These are phyloP conservation scores for Oryza glumipatula DNA, from an alignment of 176 grass and related monocot genomes.

Conservation along the genomic window DNA sequence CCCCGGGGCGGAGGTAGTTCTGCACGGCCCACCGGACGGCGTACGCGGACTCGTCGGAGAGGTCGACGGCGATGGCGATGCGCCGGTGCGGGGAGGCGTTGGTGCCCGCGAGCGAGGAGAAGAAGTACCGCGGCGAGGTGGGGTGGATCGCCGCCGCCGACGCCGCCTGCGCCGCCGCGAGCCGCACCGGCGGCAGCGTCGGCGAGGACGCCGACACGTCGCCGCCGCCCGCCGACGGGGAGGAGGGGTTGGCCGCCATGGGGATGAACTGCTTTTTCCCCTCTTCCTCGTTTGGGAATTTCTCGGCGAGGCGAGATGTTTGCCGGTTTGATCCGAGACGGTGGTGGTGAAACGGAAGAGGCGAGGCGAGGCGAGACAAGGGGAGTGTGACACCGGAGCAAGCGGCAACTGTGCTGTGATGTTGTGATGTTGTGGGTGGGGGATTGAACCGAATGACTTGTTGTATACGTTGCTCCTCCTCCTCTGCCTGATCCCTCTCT, in stretches of 20 bases:
- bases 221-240: constrained; percentile 7
- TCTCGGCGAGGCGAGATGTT: neutral
- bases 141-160: constrained; percentile 53
- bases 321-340: constrained; percentile 37
- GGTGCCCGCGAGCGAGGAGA: constrained; percentile 50
- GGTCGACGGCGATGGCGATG: constrained; percentile 92
- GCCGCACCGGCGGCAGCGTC: constrained; percentile 41
- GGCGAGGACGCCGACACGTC: constrained; percentile 13
- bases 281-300: neutral
- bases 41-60: constrained; percentile 90
- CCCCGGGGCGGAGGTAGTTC: constrained; percentile 93
- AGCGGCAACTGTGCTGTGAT: neutral
- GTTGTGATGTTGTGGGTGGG: neutral
- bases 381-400: neutral
- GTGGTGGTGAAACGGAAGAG: constrained; percentile 18
- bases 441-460: constrained; percentile 9
- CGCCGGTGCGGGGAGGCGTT: constrained; percentile 58
- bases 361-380: neutral
- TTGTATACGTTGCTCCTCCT: constrained; percentile 38
- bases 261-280: neutral
- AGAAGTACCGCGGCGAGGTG: constrained; percentile 64
- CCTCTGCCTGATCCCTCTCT: neutral
- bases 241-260: constrained; percentile 54
- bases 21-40: constrained; percentile 86
- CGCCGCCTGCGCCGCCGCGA: constrained; percentile 33